Evolutionary conservation across 2,329 filamentous ascomycete genomes (phyloP).

Genomic region (Thermochaetoides dissita): DNA sequence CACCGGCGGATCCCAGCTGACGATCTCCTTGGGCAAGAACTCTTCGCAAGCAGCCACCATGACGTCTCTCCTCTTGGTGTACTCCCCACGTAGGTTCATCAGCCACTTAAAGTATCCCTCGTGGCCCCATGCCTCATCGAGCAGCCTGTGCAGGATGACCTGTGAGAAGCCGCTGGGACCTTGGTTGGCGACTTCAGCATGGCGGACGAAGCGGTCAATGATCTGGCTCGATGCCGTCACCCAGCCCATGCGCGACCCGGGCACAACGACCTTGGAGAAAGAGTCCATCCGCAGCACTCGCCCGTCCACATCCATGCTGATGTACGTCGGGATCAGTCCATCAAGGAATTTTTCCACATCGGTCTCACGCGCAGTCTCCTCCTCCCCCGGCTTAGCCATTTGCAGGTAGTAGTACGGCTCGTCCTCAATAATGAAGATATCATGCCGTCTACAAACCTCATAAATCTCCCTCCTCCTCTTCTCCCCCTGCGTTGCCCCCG

Average conservation of each 20-base stretch:
- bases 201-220: slow-evolving; percentile 65
- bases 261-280: slow-evolving; percentile 81
- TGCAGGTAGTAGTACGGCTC: slow-evolving; percentile 93
- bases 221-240: slow-evolving; percentile 77
- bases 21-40: slow-evolving; percentile 58
- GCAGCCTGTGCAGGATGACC: slow-evolving; percentile 69
- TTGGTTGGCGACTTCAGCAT: slow-evolving; percentile 73
- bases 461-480: slow-evolving; percentile 61
- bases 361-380: slow-evolving; percentile 27
- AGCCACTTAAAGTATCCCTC: slow-evolving; percentile 81
- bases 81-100: slow-evolving; percentile 65
- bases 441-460: slow-evolving; percentile 65
- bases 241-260: slow-evolving; percentile 75
- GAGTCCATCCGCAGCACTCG: slow-evolving; percentile 84
- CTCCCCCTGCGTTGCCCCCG: slow-evolving; percentile 63
- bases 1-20: slow-evolving; percentile 64
- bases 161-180: slow-evolving; percentile 77
- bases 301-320: slow-evolving; percentile 73
- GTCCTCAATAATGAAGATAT: slow-evolving; percentile 78
- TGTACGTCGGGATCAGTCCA: slow-evolving; percentile 56
- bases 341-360: slow-evolving; percentile 60
- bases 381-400: slow-evolving; percentile 50
- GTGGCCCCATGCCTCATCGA: slow-evolving; percentile 93
- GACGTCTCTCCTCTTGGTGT: slow-evolving; percentile 63
- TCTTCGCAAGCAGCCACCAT: slow-evolving; percentile 70